Percentiles rank a stretch among this genome's conserved stretches.
These are phyloP conservation scores for Penicillium cinerascens DNA, from an alignment of 495 filamentous ascomycete species.

Conservation along the genomic window DNA sequence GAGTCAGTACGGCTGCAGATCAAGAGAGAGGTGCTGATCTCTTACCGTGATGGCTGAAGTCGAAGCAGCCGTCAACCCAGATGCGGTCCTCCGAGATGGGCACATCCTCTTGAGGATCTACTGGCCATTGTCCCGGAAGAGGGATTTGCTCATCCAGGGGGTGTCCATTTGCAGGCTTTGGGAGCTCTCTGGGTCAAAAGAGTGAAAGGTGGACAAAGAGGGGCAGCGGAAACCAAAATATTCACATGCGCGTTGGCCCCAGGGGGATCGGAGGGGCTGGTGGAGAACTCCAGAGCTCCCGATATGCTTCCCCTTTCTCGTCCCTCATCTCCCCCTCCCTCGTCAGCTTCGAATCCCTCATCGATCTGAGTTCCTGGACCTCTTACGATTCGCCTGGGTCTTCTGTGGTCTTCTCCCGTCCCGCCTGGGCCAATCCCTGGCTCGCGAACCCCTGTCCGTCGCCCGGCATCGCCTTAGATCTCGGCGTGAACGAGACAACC, in stretches of 20 bases:
- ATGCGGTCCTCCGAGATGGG: conserved; percentile 67
- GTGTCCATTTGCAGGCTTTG: conserved; percentile 12
- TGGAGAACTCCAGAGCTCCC: conserved; percentile 21
- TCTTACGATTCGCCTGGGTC: neutral
- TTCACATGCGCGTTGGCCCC: conserved; percentile 1
- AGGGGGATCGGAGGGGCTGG: conserved; percentile 10
- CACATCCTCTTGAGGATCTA: conserved; percentile 61
- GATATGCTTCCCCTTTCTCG: conserved; percentile 4
- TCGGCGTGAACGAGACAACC: neutral
- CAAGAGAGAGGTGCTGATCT: conserved; percentile 5
- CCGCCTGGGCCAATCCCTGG: neutral
- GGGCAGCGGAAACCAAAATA: conserved; percentile 1
- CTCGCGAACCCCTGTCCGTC: conserved; percentile 3
- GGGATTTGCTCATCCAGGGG: conserved; percentile 37
- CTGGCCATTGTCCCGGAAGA: conserved; percentile 58
- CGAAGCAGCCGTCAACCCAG: conserved; percentile 98
- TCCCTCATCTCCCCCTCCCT: neutral
- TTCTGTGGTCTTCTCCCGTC: neutral
- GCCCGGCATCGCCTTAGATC: neutral
- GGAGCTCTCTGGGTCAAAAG: neutral
- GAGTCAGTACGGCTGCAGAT: neutral
- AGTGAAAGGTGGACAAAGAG: neutral
- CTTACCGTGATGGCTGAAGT: conserved; percentile 94
- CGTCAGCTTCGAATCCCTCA: neutral
- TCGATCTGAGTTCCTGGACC: neutral